phyloP scores from a whole-genome alignment of 768 basidiomycete species.

The Cyathus striatus region DNA sequence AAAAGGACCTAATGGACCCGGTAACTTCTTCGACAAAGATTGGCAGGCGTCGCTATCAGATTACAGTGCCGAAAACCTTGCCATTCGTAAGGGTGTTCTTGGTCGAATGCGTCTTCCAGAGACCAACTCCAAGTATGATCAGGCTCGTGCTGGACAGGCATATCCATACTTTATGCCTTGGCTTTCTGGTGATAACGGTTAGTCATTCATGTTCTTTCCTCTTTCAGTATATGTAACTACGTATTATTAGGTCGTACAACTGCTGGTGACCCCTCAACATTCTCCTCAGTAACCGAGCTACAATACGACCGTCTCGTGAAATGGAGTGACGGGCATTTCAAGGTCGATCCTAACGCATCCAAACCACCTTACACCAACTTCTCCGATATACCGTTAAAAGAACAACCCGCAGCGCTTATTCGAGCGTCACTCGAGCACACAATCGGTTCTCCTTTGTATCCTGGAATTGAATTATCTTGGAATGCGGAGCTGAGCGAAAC shows the following conservation, averaged over 20 bases:
- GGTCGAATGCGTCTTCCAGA: too few species aligned
- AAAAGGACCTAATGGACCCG: neutral
- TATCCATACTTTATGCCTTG: slow-evolving; percentile 24
- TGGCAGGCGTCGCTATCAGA: too few species aligned
- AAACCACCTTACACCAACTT: slow-evolving; percentile 3
- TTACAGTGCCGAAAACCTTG: too few species aligned
- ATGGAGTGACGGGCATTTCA: slow-evolving; percentile 22
- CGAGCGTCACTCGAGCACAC: slow-evolving; percentile 22
- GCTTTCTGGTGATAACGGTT: slow-evolving; percentile 22
- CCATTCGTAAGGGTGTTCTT: too few species aligned
- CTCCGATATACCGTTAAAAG: slow-evolving; percentile 10
- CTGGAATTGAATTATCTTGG: slow-evolving; percentile 29
- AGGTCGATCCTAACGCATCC: slow-evolving; percentile 1
- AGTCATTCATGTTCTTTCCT: neutral
- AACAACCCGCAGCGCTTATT: slow-evolving; percentile 17
- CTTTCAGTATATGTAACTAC: neutral
- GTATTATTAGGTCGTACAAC: too few species aligned
- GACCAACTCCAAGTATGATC: too few species aligned
- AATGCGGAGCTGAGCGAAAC: slow-evolving; percentile 15
- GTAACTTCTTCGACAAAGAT: too few species aligned
- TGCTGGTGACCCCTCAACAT: too few species aligned
- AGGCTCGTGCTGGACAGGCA: too few species aligned
- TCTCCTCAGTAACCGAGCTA: slow-evolving; percentile 20
- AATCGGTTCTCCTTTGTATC: slow-evolving; percentile 25
- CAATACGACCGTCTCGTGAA: slow-evolving; percentile 22